Evolutionary conservation across 768 basidiomycete species (phyloP).

Genomic region (Hypsizygus marmoreus): DNA sequence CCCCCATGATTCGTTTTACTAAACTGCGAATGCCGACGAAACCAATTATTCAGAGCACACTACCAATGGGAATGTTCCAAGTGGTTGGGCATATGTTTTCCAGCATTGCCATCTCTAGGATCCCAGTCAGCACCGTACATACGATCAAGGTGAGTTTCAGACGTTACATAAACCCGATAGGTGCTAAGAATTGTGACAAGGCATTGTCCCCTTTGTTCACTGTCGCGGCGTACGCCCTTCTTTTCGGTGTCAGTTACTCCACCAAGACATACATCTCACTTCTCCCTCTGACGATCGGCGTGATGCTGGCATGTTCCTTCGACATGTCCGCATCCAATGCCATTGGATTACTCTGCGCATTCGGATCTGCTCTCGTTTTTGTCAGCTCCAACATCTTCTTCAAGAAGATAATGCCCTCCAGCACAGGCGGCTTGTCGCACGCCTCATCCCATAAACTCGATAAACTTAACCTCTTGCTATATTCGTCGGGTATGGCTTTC

Average conservation of each 20-base stretch:
- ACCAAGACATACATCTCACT: conserved; percentile 89
- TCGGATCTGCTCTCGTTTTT: conserved; percentile 95
- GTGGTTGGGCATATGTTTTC: conserved; percentile 98
- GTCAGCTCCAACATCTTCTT: conserved; percentile 99
- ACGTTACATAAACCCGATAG: background rate
- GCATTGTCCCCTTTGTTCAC: conserved; percentile 97
- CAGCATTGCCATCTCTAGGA: conserved; percentile 94
- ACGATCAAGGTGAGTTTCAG: conserved; percentile 85
- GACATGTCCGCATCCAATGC: conserved; percentile 87
- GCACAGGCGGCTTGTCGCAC: conserved; percentile 38
- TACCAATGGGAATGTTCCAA: conserved; percentile 98
- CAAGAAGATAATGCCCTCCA: conserved; percentile 94
- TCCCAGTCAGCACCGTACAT: conserved; percentile 96
- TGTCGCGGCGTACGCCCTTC: conserved; percentile 89
- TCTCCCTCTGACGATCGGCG: conserved; percentile 92
- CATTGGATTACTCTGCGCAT: conserved; percentile 89
- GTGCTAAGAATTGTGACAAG: conserved; percentile 39
- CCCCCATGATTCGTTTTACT: conserved; percentile 66
- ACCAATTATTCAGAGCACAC: conserved; percentile 73
- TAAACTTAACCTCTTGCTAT: conserved; percentile 94
- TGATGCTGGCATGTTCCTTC: conserved; percentile 96
- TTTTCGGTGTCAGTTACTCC: conserved; percentile 95
- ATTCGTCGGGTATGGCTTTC: conserved; percentile 94
- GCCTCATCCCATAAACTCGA: conserved; percentile 77
- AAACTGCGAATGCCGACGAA: conserved; percentile 69